Percentiles rank a stretch among this genome's conserved stretches.
Evolutionary conservation across 1,284 basidiomycete genomes (phyloP).

Genomic region (Ustilago shanxiensis): DNA sequence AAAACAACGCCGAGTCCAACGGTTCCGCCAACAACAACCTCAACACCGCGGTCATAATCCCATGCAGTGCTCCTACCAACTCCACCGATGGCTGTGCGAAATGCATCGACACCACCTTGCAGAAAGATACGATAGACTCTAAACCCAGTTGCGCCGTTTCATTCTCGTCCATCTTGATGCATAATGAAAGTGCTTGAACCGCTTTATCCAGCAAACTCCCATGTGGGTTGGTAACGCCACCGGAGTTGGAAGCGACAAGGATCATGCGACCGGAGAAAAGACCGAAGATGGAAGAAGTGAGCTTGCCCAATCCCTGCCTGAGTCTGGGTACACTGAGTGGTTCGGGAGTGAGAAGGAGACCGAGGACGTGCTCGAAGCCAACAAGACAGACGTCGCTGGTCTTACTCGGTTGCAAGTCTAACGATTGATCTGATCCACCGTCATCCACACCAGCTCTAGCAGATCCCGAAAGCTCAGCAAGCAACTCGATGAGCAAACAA

Average conservation of each 20-base stretch:
- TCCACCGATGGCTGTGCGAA: conserved; percentile 9
- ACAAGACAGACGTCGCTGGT: conserved; percentile 53
- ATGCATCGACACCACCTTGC: conserved; percentile 22
- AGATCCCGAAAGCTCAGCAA: conserved; percentile 42
- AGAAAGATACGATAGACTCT: conserved; percentile 39
- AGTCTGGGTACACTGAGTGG: conserved; percentile 44
- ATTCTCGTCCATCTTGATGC: conserved; percentile 48
- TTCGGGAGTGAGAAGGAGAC: conserved; percentile 27
- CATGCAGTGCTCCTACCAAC: conserved; percentile 23
- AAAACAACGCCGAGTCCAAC: conserved; percentile 34
- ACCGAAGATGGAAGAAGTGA: conserved; percentile 32
- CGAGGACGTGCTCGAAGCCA: conserved; percentile 50
- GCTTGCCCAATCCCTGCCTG: conserved; percentile 33
- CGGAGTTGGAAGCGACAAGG: conserved; percentile 14
- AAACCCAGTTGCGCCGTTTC: conserved; percentile 38
- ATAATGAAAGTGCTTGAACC: conserved; percentile 36
- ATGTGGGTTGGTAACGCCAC: neutral
- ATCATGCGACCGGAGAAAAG: conserved; percentile 40
- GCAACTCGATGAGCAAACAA: conserved; percentile 45
- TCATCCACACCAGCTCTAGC: conserved; percentile 45
- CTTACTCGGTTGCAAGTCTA: conserved; percentile 23
- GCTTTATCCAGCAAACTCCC: conserved; percentile 24
- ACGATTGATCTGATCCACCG: conserved; percentile 17
- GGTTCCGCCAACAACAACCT: conserved; percentile 34
- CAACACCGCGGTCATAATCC: conserved; percentile 13